Evolutionary conservation across 2,329 filamentous ascomycete species (phyloP).

Genomic region (Talaromyces sp.): DNA sequence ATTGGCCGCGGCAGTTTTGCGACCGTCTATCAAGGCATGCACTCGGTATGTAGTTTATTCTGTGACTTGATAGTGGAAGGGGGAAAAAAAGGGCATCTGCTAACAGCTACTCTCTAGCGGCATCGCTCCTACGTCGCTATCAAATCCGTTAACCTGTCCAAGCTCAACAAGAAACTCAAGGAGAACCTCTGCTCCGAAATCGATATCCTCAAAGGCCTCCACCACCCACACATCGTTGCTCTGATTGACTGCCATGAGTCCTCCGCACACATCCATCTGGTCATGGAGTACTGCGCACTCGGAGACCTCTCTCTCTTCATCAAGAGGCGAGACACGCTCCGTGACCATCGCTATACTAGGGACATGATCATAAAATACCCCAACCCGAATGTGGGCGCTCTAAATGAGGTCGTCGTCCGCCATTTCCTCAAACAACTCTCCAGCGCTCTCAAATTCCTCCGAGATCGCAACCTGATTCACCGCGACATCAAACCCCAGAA

Average conservation of each 20-base stretch:
- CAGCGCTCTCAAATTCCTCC: slow-evolving; percentile 85
- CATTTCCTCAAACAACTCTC: slow-evolving; percentile 95
- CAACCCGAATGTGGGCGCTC: slow-evolving; percentile 72
- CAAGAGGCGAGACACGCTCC: slow-evolving; percentile 81
- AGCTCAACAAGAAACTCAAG: slow-evolving; percentile 92
- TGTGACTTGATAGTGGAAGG: neutral
- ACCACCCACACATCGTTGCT: slow-evolving; percentile 94
- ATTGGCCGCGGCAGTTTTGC: slow-evolving; percentile 98
- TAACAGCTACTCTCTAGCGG: slow-evolving; percentile 50
- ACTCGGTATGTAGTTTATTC: slow-evolving; percentile 60
- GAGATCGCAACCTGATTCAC: slow-evolving; percentile 82
- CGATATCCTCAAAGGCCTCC: slow-evolving; percentile 85
- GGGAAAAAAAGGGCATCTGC: neutral
- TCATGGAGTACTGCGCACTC: slow-evolving; percentile 98
- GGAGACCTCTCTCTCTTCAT: slow-evolving; percentile 94
- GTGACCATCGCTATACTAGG: slow-evolving; percentile 72
- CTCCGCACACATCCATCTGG: slow-evolving; percentile 81
- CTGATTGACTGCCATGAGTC: slow-evolving; percentile 93
- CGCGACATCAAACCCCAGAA: slow-evolving; percentile 98
- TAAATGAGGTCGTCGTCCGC: slow-evolving; percentile 92
- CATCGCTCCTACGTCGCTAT: slow-evolving; percentile 82
- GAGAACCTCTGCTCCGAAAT: slow-evolving; percentile 96
- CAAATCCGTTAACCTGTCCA: slow-evolving; percentile 88
- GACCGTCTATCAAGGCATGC: slow-evolving; percentile 82
- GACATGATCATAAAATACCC: slow-evolving; percentile 95